Evolutionary conservation across 2,329 filamentous ascomycete genomes (phyloP), one percentile per base, ranked within the genome.

Genomic region (Ploettnerulaceae sp.): DNA sequence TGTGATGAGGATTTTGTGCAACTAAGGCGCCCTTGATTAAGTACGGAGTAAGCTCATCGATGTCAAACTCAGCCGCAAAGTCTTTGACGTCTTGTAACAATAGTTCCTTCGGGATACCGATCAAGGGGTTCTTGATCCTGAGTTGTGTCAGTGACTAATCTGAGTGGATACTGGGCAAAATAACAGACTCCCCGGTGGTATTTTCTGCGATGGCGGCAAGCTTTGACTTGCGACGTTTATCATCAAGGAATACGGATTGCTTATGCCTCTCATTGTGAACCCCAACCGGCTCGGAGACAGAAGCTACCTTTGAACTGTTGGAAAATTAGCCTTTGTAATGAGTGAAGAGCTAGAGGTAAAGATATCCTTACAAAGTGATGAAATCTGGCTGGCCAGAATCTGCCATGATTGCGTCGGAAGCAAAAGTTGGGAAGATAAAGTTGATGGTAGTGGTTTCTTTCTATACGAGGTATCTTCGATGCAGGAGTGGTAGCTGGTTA

Each of bases 11-110:
- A 56, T 83, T 79, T 62, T 88, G 84, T 2, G 86, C 87, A 11
- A 89, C 77, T 5, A 91, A 72, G 4, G 86, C 87, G 26, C 84
- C 86, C 57, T 83, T 84, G 46, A 76, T 72, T 44, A 89, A 71
- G 14, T 83, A 61, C 2, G 69, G 66, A 3, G 78, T 66, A 51
- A 82, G 71, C 38, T 83, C 76, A 2, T 68, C 65, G 24, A 90
- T 70, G 17, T 72, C 72, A 55, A 84, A 77, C 29, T 74, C 67
- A 8, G 68, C 67, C 26, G 80, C 82, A 57, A 86, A 87, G 12
- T 69, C 68, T 45, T 79, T 71, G 31, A 81, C 81, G 45, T 81
- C 68, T 36, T 61, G 59, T 40, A 81, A 65, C 7, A 81, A 71
- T 55, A 67, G 64, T 39, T 67, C 71, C 47, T 61, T 70, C 4